Percentiles rank a stretch among this genome's conserved stretches.
Conservation (phyloP, 2,329 filamentous ascomycete genomes). For the Fusarium sp. region DNA sequence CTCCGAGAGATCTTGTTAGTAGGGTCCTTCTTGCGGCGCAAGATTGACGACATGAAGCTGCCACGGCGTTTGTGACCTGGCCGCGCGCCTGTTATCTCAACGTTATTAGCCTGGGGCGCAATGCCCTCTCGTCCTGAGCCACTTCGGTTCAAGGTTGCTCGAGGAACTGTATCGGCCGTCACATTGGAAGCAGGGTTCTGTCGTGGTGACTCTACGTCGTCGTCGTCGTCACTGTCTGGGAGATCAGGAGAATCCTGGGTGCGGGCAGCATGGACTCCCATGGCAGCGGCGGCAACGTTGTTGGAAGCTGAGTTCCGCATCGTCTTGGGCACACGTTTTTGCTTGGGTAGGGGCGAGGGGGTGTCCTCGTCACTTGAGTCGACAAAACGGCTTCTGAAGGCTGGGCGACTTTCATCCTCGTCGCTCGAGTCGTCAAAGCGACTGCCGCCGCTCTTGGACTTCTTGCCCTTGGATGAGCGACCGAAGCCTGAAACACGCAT, state of each 20-base stretch:
- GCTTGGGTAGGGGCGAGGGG: slow-evolving; percentile 40
- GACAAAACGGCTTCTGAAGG: slow-evolving; percentile 70
- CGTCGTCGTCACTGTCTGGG: slow-evolving; percentile 70
- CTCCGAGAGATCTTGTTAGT: slow-evolving; percentile 68
- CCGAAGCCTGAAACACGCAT: slow-evolving; percentile 61
- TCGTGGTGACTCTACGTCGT: slow-evolving; percentile 42
- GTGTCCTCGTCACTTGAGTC: slow-evolving; percentile 76
- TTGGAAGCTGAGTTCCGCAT: slow-evolving; percentile 50
- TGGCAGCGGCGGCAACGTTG: slow-evolving; percentile 53
- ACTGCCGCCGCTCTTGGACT: slow-evolving; percentile 63
- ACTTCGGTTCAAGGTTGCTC: slow-evolving; percentile 55
- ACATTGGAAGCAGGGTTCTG: slow-evolving; percentile 15
- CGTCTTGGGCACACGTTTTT: slow-evolving; percentile 54
- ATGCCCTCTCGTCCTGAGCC: slow-evolving; percentile 59
- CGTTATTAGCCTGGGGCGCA: slow-evolving; percentile 37
- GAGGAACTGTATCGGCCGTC: slow-evolving; percentile 33
- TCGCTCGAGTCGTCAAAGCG: slow-evolving; percentile 82
- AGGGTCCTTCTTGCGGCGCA: slow-evolving; percentile 72
- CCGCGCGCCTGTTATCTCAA: slow-evolving; percentile 39
- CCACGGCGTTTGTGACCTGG: slow-evolving; percentile 57
- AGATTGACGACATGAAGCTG: slow-evolving; percentile 68
- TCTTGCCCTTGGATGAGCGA: slow-evolving; percentile 52
- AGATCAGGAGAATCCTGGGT: slow-evolving; percentile 70
- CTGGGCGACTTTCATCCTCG: slow-evolving; percentile 59
- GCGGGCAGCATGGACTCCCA: slow-evolving; percentile 57